A percentile compares a stretch with the other conserved stretches of the same genome.
Evolutionary conservation across 169 alveolate genomes (phyloP).

Genomic region (Plasmodium chabaudi): DNA sequence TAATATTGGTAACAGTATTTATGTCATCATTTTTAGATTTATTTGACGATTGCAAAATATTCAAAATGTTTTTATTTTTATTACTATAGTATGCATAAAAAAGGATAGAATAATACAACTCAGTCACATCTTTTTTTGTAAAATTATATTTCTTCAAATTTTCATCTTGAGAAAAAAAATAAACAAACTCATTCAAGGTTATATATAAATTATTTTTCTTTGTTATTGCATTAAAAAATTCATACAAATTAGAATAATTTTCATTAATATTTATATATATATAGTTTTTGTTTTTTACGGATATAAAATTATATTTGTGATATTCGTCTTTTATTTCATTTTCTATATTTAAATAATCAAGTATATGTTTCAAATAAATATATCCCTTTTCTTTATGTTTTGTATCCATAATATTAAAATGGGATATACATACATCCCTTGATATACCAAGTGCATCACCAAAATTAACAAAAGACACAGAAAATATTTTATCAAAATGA

Average conservation of each 20-base stretch:
- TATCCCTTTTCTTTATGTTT: conserved; percentile 48
- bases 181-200: conserved; percentile 67
- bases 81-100: conserved; percentile 67
- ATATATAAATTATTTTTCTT: conserved; percentile 56
- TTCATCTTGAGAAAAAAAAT: conserved; percentile 56
- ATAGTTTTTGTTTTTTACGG: conserved; percentile 40
- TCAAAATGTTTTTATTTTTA: conserved; percentile 20
- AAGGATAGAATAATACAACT: conserved; percentile 59
- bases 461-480: conserved; percentile 73
- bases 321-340: conserved; percentile 46
- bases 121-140: conserved; percentile 26
- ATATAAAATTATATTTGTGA: conserved; percentile 38
- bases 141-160: conserved; percentile 26
- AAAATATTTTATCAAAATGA: conserved; percentile 69
- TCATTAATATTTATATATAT: conserved; percentile 67
- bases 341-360: conserved; percentile 64
- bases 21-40: background rate
- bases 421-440: conserved; percentile 39
- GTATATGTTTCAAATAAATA: conserved; percentile 45
- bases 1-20: background rate
- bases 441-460: conserved; percentile 74
- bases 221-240: conserved; percentile 36
- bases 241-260: conserved; percentile 26
- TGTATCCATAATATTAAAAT: conserved; percentile 56
- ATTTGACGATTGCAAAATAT: conserved; percentile 22